Percentiles rank a stretch among this genome's conserved stretches.
phyloP scores from a whole-genome alignment of 1,284 basidiomycete species.

The Phenoliferia sp. region DNA sequence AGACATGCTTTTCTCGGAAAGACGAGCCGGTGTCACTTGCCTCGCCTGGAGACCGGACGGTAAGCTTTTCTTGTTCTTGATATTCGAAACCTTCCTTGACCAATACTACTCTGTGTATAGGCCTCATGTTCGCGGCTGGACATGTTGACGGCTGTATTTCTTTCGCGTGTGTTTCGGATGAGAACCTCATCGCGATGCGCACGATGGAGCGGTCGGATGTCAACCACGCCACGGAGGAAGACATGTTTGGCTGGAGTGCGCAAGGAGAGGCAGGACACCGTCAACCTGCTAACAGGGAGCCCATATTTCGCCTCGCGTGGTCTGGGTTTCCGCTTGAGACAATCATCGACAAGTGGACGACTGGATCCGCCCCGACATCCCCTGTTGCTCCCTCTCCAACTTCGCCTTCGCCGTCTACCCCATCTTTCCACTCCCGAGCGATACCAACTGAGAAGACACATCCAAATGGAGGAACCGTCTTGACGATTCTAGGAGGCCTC shows the following conservation, averaged over 20 bases:
- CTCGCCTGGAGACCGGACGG: constrained; percentile 61
- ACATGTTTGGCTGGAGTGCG: constrained; percentile 23
- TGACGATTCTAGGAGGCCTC: constrained; percentile 75
- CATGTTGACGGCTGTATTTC: constrained; percentile 81
- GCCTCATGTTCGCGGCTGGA: constrained; percentile 55
- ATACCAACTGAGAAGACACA: constrained; percentile 1
- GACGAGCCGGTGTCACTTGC: constrained; percentile 65
- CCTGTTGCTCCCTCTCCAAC: not conserved
- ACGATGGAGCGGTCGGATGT: constrained; percentile 56
- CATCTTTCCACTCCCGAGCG: not conserved
- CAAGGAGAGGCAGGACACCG: constrained; percentile 19
- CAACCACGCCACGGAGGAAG: constrained; percentile 27
- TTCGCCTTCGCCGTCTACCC: constrained; percentile 8
- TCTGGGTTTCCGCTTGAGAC: constrained; percentile 59
- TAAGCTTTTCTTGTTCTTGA: not conserved
- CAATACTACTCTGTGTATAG: constrained; percentile 34
- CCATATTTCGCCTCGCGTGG: constrained; percentile 86
- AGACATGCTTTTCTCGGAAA: constrained; percentile 59
- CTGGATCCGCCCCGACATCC: constrained; percentile 37
- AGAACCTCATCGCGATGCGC: constrained; percentile 71
- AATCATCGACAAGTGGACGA: constrained; percentile 32
- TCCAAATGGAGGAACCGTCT: constrained; percentile 58
- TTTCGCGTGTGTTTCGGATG: constrained; percentile 80
- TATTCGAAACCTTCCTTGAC: not conserved
- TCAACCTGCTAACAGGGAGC: constrained; percentile 53